Conservation (phyloP, 148 eudicot species). For the Pouteria glomerata region DNA sequence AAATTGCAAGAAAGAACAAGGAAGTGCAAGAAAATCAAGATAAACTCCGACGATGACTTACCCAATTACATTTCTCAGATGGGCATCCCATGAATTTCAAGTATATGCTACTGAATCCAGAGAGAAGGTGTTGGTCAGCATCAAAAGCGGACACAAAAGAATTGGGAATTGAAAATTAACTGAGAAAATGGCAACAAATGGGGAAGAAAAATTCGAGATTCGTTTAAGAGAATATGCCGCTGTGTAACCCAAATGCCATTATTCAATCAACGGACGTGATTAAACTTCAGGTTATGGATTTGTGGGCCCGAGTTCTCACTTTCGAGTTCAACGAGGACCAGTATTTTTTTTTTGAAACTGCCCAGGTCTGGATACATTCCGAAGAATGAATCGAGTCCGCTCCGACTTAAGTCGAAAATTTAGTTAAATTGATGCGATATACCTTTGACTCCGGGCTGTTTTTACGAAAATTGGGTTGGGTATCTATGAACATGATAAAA, state of each 20-base stretch:
- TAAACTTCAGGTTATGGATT: neutral
- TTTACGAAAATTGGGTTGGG: no score
- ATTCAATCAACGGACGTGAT: neutral
- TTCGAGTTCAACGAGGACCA: no score
- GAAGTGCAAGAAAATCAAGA: constrained; percentile 7
- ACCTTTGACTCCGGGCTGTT: no score
- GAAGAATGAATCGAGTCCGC: no score
- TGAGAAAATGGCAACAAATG: neutral
- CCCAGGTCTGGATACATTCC: no score
- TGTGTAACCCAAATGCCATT: no score
- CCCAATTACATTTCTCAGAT: constrained; percentile 10
- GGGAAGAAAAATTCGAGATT: constrained; percentile 5
- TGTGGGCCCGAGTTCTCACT: neutral
- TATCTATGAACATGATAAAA: no score
- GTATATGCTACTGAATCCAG: neutral
- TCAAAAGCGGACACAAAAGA: neutral
- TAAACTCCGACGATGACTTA: neutral
- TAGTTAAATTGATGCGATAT: no score
- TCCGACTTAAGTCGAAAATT: no score
- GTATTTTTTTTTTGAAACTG: no score
- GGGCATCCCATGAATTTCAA: neutral
- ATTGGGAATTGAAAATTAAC: neutral
- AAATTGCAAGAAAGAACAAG: constrained; percentile 2
- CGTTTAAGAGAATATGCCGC: neutral
- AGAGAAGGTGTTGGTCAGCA: neutral